Conservation (phyloP, 208 protist genomes). For the Zelonia costaricensis region DNA sequence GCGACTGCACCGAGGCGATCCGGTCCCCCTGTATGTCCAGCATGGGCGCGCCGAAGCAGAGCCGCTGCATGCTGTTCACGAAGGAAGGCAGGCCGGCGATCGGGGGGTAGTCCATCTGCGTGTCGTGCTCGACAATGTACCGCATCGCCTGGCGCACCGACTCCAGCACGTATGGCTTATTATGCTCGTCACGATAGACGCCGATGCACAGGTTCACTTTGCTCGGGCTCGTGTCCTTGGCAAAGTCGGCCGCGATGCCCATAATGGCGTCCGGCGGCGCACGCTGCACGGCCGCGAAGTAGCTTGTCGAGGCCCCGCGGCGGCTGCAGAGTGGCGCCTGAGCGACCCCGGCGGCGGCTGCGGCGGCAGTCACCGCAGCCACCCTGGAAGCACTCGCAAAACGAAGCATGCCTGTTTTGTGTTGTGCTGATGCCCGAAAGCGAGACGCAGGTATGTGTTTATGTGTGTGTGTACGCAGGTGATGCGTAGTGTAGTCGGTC, state of each 20-base stretch:
- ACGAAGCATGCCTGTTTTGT: too few species aligned
- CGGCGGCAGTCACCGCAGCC: not conserved
- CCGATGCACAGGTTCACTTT: slow-evolving; percentile 98
- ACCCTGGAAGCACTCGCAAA: not conserved
- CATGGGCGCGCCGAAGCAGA: slow-evolving; percentile 91
- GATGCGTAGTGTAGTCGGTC: too few species aligned
- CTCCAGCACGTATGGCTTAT: slow-evolving; percentile 91
- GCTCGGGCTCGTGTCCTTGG: slow-evolving; percentile 66
- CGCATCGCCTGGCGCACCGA: slow-evolving; percentile 81
- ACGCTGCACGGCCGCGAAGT: slow-evolving; percentile 46
- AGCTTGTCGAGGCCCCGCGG: slow-evolving; percentile 20
- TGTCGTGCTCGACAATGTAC: slow-evolving; percentile 28
- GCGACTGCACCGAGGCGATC: slow-evolving; percentile 78
- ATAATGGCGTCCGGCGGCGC: slow-evolving; percentile 77
- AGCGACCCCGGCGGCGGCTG: not conserved
- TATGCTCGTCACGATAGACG: slow-evolving; percentile 95
- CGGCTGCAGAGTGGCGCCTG: not conserved
- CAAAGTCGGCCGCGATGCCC: slow-evolving; percentile 59
- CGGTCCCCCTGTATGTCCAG: slow-evolving; percentile 27
- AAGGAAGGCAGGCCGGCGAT: slow-evolving; percentile 93
- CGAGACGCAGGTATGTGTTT: too few species aligned
- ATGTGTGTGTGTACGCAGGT: too few species aligned
- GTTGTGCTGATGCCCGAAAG: too few species aligned
- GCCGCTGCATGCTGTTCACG: slow-evolving; percentile 49
- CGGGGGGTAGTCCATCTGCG: slow-evolving; percentile 94